A percentile compares a stretch with the other conserved stretches of the same genome.
Evolutionary conservation across 495 filamentous ascomycete species (phyloP).

Genomic region (Halenospora varia): DNA sequence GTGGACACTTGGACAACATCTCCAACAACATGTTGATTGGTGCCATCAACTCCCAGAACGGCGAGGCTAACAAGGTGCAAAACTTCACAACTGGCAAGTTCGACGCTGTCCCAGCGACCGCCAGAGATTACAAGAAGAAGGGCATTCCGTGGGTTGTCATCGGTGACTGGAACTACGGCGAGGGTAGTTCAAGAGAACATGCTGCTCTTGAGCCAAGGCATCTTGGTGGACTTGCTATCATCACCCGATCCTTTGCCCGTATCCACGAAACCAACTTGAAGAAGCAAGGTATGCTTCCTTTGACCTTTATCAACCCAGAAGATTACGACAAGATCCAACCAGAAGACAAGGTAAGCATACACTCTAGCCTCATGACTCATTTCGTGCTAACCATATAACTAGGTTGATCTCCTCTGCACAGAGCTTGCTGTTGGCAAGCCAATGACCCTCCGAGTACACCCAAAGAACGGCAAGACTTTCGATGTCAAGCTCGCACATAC

Average conservation of each 20-base stretch:
- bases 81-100: conserved; percentile 81
- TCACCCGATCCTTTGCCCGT: conserved; percentile 93
- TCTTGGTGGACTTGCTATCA: conserved; percentile 95
- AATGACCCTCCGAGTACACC: conserved; percentile 86
- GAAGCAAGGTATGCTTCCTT: conserved; percentile 99
- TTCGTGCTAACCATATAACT: background rate
- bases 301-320: conserved; percentile 89
- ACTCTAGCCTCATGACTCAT: conserved; percentile 4
- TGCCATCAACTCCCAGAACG: conserved; percentile 92
- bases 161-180: conserved; percentile 99
- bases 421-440: conserved; percentile 92
- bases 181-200: conserved; percentile 96
- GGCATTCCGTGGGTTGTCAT: conserved; percentile 96
- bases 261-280: conserved; percentile 99
- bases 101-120: conserved; percentile 87
- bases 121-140: conserved; percentile 97
- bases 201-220: conserved; percentile 96
- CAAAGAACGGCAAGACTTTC: conserved; percentile 73
- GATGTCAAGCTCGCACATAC: conserved; percentile 87
- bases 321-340: conserved; percentile 98
- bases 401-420: conserved; percentile 82
- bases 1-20: conserved; percentile 99
- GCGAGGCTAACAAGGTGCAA: conserved; percentile 97
- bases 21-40: conserved; percentile 99
- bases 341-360: conserved; percentile 62